phyloP scores from a whole-genome alignment of 2,329 filamentous ascomycete species.

The Gremmenia infestans region DNA sequence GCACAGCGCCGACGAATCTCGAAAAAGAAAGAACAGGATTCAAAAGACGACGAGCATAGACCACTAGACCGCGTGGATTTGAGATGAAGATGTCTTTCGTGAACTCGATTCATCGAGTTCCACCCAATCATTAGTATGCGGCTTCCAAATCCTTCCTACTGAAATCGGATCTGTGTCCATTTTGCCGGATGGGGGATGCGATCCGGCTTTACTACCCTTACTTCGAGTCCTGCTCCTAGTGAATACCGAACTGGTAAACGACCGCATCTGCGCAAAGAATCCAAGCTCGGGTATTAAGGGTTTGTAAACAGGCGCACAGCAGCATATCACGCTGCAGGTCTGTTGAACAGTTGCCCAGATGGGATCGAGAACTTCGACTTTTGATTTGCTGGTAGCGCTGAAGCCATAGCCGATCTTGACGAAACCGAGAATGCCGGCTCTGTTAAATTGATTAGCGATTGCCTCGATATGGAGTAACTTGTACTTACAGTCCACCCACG shows the following conservation, averaged over 20 bases:
- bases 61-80: not conserved
- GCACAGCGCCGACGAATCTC: too few species aligned
- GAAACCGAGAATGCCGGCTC: not conserved
- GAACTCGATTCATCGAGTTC: not conserved
- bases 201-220: not conserved
- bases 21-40: too few species aligned
- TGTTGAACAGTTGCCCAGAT: not conserved
- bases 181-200: not conserved
- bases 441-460: not conserved
- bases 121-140: not conserved
- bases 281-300: not conserved
- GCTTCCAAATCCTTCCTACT: not conserved
- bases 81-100: not conserved
- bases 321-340: not conserved
- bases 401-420: not conserved
- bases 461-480: not conserved
- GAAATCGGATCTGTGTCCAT: not conserved
- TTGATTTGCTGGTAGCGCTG: not conserved
- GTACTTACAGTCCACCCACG: not conserved
- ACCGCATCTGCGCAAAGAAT: not conserved
- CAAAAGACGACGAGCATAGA: not conserved
- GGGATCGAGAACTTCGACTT: not conserved
- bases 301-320: not conserved
- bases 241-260: not conserved
- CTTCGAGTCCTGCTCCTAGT: not conserved